phyloP scores from a whole-genome alignment of 805 yeast genomes.

The Metschnikowia santaceciliae region DNA sequence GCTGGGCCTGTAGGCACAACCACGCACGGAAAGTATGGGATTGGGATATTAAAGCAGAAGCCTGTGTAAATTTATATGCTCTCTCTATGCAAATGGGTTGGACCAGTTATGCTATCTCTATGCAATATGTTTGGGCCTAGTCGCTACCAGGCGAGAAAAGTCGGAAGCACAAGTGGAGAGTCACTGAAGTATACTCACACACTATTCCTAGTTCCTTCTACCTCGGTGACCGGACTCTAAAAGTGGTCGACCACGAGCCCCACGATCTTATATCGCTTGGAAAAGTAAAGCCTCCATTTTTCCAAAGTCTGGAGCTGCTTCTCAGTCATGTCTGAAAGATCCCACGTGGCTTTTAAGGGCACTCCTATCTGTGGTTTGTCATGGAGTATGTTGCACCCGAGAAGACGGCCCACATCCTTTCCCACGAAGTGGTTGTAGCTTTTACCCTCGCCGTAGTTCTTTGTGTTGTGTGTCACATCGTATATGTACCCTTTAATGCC shows the following conservation, averaged over 20 bases:
- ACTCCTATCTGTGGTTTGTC: constrained; percentile 25
- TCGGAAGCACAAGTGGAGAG: too few relatives aligned
- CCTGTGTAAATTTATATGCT: too few relatives aligned
- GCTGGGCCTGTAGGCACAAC: not conserved
- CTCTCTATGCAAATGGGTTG: too few relatives aligned
- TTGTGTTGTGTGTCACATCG: constrained; percentile 65
- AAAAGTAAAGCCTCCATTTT: constrained; percentile 71
- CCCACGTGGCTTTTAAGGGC: constrained; percentile 39
- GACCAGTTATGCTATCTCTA: too few relatives aligned
- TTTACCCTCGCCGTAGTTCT: constrained; percentile 73
- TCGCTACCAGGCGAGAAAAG: too few relatives aligned
- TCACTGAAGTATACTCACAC: not conserved
- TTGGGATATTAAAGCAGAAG: too few relatives aligned
- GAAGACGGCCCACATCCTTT: constrained; percentile 70
- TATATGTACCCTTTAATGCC: constrained; percentile 74
- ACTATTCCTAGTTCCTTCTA: not conserved
- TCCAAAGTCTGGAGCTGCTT: constrained; percentile 59
- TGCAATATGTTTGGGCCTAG: too few relatives aligned
- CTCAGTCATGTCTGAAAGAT: constrained; percentile 49
- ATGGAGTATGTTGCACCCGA: constrained; percentile 56
- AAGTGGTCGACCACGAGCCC: constrained; percentile 35
- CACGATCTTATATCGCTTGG: constrained; percentile 38
- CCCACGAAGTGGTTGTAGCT: constrained; percentile 73
- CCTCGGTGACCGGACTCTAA: not conserved
- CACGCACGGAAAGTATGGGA: too few relatives aligned